A percentile compares a stretch with the other conserved stretches of the same genome.
phyloP scores from a whole-genome alignment of 2,329 filamentous ascomycete genomes.

The Fusarium euwallaceae region DNA sequence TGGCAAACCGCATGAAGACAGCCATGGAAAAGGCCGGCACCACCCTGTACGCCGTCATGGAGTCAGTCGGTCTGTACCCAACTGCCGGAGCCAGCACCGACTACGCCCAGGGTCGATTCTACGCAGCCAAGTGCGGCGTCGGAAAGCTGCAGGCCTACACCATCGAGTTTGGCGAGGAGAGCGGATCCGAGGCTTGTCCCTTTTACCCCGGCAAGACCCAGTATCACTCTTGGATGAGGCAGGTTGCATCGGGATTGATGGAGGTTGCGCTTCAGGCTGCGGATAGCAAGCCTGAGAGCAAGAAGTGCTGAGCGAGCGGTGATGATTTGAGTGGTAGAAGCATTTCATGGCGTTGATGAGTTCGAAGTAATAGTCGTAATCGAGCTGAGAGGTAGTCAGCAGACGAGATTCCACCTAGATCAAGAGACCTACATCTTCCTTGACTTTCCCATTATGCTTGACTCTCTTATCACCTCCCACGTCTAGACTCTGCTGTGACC shows the following conservation, averaged over 20 bases:
- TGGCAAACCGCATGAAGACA: conserved; percentile 51
- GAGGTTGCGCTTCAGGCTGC: conserved; percentile 56
- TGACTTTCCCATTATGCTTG: background rate
- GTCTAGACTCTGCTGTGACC: background rate
- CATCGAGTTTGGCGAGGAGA: conserved; percentile 60
- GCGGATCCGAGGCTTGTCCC: conserved; percentile 45
- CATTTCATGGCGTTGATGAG: background rate
- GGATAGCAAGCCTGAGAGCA: conserved; percentile 27
- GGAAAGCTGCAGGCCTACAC: conserved; percentile 59
- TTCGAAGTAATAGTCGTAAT: background rate
- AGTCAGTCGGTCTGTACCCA: conserved; percentile 59
- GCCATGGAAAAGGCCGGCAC: conserved; percentile 57
- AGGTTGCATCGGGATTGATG: conserved; percentile 62
- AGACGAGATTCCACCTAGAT: background rate
- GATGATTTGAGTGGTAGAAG: background rate
- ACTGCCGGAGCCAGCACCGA: conserved; percentile 62
- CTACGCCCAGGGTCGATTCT: conserved; percentile 61
- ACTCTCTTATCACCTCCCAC: background rate
- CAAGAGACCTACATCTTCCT: background rate
- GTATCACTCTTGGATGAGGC: conserved; percentile 60
- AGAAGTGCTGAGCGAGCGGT: conserved; percentile 31
- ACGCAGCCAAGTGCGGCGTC: conserved; percentile 49
- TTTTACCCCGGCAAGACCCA: conserved; percentile 61
- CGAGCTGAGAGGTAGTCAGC: background rate
- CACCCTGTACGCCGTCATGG: conserved; percentile 54